These are phyloP conservation scores for Hymenoscyphus fraxineus DNA, from an alignment of 2,329 filamentous ascomycete species.

Conservation along the genomic window DNA sequence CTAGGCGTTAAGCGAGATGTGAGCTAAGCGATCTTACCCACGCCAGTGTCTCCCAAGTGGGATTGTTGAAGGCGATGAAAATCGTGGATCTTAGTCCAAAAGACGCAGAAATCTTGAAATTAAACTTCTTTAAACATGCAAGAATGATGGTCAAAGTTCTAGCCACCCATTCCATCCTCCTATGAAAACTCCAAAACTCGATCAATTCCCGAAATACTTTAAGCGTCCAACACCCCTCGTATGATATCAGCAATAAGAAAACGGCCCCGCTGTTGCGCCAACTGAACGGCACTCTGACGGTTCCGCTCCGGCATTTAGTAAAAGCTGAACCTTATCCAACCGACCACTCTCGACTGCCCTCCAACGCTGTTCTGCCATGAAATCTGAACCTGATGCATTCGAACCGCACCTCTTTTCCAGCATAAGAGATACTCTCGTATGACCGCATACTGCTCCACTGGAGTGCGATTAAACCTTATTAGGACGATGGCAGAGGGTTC, in stretches of 20 bases:
- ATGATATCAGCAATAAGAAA: neutral
- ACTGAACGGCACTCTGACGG: neutral
- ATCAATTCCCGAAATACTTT: neutral
- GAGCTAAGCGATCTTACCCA: neutral
- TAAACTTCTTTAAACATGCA: neutral
- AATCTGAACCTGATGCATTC: constrained; percentile 9
- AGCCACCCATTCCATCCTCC: neutral
- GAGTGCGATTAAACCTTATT: constrained; percentile 8
- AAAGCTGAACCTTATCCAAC: constrained; percentile 19
- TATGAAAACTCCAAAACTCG: neutral
- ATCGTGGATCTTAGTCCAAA: no score
- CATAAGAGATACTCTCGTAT: constrained; percentile 5
- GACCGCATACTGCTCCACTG: constrained; percentile 9
- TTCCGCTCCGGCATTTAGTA: constrained; percentile 16
- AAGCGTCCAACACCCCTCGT: neutral
- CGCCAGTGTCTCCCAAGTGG: neutral
- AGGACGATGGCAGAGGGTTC: neutral
- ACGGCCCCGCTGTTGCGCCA: neutral
- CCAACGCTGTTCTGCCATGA: constrained; percentile 12
- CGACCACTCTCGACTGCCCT: constrained; percentile 15
- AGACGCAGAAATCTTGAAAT: no score
- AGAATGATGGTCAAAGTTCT: neutral
- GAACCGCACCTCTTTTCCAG: constrained; percentile 7
- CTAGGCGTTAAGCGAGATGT: neutral
- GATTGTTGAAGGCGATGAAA: neutral